A percentile compares a stretch with the other conserved stretches of the same genome.
Evolutionary conservation across 2,329 filamentous ascomycete species (phyloP).

Genomic region (Triangularia verruculosa): DNA sequence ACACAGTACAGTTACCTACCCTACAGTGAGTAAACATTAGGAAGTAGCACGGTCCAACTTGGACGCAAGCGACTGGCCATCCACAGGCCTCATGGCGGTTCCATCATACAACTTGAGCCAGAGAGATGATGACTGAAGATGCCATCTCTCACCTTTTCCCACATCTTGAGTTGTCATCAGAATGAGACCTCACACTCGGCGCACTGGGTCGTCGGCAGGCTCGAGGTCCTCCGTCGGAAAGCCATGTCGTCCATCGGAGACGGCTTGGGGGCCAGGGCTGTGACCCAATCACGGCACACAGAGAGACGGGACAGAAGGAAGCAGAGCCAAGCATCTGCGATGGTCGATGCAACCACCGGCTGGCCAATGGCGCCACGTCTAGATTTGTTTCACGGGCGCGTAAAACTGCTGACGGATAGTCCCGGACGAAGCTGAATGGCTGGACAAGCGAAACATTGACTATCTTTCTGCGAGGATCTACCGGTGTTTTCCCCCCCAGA

Average conservation of each 20-base stretch:
- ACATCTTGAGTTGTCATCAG: neutral
- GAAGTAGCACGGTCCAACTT: neutral
- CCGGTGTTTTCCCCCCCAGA: slow-evolving; percentile 7
- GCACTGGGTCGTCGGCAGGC: slow-evolving; percentile 19
- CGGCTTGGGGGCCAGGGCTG: neutral
- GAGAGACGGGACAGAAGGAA: slow-evolving; percentile 14
- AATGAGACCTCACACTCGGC: neutral
- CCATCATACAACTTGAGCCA: neutral
- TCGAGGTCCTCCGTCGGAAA: slow-evolving; percentile 2
- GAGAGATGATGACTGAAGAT: neutral
- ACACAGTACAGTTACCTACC: slow-evolving; percentile 15
- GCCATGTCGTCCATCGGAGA: slow-evolving; percentile 5
- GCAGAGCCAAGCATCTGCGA: slow-evolving; percentile 3
- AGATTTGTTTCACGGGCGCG: slow-evolving; percentile 24
- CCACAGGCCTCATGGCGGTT: neutral
- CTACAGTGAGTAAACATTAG: neutral
- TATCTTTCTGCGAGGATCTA: slow-evolving; percentile 10
- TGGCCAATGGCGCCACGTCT: slow-evolving; percentile 18
- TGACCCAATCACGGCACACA: slow-evolving; percentile 16
- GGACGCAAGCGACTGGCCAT: neutral
- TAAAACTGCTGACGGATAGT: slow-evolving; percentile 18
- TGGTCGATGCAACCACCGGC: slow-evolving; percentile 2
- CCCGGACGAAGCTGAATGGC: slow-evolving; percentile 18
- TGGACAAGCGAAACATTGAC: slow-evolving; percentile 18
- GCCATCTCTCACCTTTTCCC: neutral